Base-by-base conservation (phyloP, 192 early-diverging fungal genomes). In the Physocladia obscura region DNA sequence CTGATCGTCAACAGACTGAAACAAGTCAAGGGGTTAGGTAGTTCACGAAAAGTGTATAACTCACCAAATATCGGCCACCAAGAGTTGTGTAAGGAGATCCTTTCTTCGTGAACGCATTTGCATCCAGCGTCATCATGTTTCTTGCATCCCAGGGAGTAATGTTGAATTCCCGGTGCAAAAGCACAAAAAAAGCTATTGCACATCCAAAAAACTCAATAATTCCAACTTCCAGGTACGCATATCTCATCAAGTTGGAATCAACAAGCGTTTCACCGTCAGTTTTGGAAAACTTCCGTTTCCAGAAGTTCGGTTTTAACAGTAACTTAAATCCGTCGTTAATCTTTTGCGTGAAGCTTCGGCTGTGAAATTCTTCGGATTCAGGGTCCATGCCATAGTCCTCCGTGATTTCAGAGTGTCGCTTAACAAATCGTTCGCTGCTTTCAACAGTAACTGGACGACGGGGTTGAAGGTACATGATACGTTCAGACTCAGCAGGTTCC, bases 391-490 rank as follows among this genome's bases (percentile, higher is more conserved):
- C 35, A 17, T 67, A 56, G 22, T 34, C 57, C 4, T 69, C 55
- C 29, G 34, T 35, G 19, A 11, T 6, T 50, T 60, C 74, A 8
- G 19, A 29, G 3, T 76, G 6, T 8, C 51, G 51, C 22, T 54
- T 54, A 24, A 6, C 11, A 5, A 17, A 24, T 5, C 22, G 6
- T 6, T 6, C 84, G 59, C 92, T 83, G 6, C 90, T 89, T 57
- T 81, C 81, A 4, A 78, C 74, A 1, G 89, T 94, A 27, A 97
- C 94, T 11, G 94, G 95, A 74, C 89, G 89, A 60, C 95, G 90
- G 40, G 95, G 95, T 59, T 81, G 83, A 57, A 96, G 76, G 73
- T 86, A 89, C 95, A 97, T 97, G 65, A 96, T 74, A 49, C 88
- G 88, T n/a, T 69, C 81, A 3, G 85, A 79, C 83, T 97, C 95